A percentile compares a stretch with the other conserved stretches of the same genome.
Evolutionary conservation across 2,329 filamentous ascomycete genomes (phyloP).

Genomic region (Pyrenophora tritici-repentis): DNA sequence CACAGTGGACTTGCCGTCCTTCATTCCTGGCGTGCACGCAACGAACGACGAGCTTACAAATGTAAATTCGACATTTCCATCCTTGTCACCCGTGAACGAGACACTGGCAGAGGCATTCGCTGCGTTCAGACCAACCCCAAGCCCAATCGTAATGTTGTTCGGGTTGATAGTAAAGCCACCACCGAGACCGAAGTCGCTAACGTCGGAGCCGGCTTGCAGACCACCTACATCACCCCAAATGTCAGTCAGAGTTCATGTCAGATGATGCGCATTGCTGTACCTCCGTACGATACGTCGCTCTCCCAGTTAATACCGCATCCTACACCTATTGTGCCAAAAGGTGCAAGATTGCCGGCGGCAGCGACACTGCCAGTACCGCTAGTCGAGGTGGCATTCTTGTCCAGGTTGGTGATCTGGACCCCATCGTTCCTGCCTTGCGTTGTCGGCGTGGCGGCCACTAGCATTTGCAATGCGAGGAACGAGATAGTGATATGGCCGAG

Average conservation of each 20-base stretch:
- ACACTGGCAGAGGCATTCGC: constrained; percentile 11
- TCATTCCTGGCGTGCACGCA: constrained; percentile 6
- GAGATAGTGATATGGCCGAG: background rate
- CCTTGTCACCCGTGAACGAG: constrained; percentile 11
- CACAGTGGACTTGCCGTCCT: constrained; percentile 4
- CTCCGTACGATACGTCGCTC: constrained; percentile 11
- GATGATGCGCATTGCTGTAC: background rate
- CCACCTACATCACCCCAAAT: constrained; percentile 3
- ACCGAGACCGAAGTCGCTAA: constrained; percentile 11
- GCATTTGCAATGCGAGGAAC: constrained; percentile 7
- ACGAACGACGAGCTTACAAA: constrained; percentile 8
- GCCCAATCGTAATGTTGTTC: constrained; percentile 1
- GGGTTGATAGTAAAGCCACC: constrained; percentile 15
- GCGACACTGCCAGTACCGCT: constrained; percentile 13
- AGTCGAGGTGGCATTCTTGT: constrained; percentile 13
- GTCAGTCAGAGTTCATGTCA: background rate
- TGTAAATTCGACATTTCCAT: constrained; percentile 11
- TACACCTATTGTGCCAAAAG: constrained; percentile 17
- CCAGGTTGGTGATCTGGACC: constrained; percentile 7
- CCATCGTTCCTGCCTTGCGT: background rate
- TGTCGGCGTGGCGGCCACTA: constrained; percentile 6
- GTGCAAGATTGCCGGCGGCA: constrained; percentile 8
- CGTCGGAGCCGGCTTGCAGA: constrained; percentile 18
- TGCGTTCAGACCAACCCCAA: constrained; percentile 14
- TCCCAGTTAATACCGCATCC: constrained; percentile 20